phyloP scores from a whole-genome alignment of 2,329 filamentous ascomycete species.

The Alternaria postmessia region DNA sequence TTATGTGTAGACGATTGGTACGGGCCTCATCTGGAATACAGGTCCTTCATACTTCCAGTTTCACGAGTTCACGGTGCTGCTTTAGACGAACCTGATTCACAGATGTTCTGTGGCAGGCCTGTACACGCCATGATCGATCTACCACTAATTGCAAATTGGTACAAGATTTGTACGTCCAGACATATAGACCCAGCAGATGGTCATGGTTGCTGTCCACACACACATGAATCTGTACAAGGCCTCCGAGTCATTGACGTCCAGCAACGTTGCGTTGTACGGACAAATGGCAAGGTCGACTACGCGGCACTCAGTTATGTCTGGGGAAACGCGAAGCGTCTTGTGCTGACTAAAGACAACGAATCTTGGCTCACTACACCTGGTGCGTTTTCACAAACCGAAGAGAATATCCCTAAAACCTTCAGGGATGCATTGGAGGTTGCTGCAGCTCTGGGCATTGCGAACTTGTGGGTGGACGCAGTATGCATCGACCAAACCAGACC shows the following conservation, averaged over 20 bases:
- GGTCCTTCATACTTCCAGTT: not conserved
- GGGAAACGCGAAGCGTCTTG: constrained; percentile 7
- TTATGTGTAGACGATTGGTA: too few species aligned
- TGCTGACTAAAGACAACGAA: not conserved
- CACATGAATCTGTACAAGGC: not conserved
- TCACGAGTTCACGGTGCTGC: not conserved
- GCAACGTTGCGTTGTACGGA: not conserved
- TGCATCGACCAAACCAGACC: not conserved
- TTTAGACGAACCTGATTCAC: not conserved
- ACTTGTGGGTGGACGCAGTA: not conserved
- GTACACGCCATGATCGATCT: not conserved
- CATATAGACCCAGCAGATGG: not conserved
- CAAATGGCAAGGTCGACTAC: not conserved
- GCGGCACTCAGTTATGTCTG: constrained; percentile 15
- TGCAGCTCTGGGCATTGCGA: not conserved
- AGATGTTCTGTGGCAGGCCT: not conserved
- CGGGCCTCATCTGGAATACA: too few species aligned
- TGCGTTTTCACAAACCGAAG: not conserved
- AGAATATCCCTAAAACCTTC: not conserved
- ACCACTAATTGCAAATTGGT: not conserved
- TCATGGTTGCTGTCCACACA: not conserved
- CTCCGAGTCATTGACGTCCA: not conserved
- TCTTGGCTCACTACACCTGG: constrained; percentile 2
- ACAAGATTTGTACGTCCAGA: not conserved
- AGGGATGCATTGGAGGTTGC: not conserved